A percentile compares a stretch with the other conserved stretches of the same genome.
These are phyloP conservation scores for Pezizomycotina sp. DNA, from an alignment of 2,329 filamentous ascomycete genomes.

Conservation along the genomic window DNA sequence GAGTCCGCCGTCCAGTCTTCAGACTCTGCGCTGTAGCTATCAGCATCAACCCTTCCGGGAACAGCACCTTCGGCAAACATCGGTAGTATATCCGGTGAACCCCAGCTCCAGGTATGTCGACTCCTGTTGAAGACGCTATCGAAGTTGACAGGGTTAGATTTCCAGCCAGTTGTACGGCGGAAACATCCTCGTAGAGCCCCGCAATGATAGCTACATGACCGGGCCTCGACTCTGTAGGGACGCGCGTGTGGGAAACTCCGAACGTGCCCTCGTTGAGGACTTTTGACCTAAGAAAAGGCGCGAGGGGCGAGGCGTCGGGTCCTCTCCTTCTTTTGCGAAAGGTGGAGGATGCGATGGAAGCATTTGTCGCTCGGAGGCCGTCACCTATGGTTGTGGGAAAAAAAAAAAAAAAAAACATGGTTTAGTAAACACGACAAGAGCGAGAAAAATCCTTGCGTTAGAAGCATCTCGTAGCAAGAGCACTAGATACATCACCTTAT, in stretches of 20 bases:
- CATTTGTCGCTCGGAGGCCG: constrained; percentile 90
- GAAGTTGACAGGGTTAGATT: constrained; percentile 93
- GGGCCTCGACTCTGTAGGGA: constrained; percentile 89
- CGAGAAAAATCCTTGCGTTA: neutral
- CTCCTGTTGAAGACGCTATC: constrained; percentile 98
- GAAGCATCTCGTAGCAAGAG: too few species aligned
- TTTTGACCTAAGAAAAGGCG: constrained; percentile 78
- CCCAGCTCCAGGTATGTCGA: constrained; percentile 97
- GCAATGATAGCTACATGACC: constrained; percentile 95
- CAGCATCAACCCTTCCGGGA: constrained; percentile 72
- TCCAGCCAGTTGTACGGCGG: constrained; percentile 97
- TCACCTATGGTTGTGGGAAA: constrained; percentile 43
- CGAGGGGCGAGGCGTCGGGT: constrained; percentile 55
- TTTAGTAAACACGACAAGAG: neutral
- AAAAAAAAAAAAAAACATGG: constrained; percentile 17
- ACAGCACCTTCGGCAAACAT: constrained; percentile 95
- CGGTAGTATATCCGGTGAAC: constrained; percentile 86
- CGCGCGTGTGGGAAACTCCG: constrained; percentile 88
- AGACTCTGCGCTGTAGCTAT: constrained; percentile 63
- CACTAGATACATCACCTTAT: too few species aligned
- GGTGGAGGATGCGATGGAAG: constrained; percentile 88
- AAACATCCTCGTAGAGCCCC: constrained; percentile 93
- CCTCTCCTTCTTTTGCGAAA: constrained; percentile 37
- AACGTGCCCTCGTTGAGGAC: constrained; percentile 85
- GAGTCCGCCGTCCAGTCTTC: constrained; percentile 85